Evolutionary conservation across 1,139 yeast genomes (phyloP), one percentile per base, ranked within the genome.

Genomic region (Spathaspora sp.): DNA sequence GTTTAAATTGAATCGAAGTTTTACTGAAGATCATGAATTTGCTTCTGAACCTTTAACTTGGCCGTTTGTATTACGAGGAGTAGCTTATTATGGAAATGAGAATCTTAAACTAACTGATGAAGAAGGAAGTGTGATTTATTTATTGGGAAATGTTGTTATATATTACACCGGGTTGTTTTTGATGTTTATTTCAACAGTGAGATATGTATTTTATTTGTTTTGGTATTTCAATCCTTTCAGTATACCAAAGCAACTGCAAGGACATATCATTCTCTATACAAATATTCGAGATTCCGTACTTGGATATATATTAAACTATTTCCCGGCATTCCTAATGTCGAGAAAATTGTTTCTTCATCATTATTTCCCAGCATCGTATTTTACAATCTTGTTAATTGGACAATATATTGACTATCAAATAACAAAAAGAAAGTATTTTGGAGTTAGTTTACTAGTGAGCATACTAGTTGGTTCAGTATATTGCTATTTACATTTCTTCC

Each of bases 291-390:
- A 66, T 43, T 63, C 55, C 16, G 48, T 64, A 15, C 38, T 63
- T 3, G 79, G 77, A 0, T 74, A 71, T 69, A 39, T 51, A 2
- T 38, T 72, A n/a, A 68, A 72, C 47, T 74, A 61, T 47, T 47
- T 60, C 11, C 78, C 79, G 6, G 70, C 56, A 51, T 65, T 67
- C 53, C 47, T 49, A 44, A 59, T 70, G 65, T 43, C 56, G 11
- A 56, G 76, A 45, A 68, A 68, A 44, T 52, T 70, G 39, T 69
- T 67, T 47, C 56, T 66, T 41, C 77, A 72, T 48, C 77, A 73
- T 52, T 74, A 74, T 54, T 59, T 71, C 49, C 65, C 69, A 11
- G 59, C 74, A 13, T 57, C 72, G 23, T 68, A 62, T 49, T 71
- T 74, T 48, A 52, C 63, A 18, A 63, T 71, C n/a, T 54, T 74